Base-by-base conservation (phyloP, 805 yeast genomes). In the Saturnispora saitoi region DNA sequence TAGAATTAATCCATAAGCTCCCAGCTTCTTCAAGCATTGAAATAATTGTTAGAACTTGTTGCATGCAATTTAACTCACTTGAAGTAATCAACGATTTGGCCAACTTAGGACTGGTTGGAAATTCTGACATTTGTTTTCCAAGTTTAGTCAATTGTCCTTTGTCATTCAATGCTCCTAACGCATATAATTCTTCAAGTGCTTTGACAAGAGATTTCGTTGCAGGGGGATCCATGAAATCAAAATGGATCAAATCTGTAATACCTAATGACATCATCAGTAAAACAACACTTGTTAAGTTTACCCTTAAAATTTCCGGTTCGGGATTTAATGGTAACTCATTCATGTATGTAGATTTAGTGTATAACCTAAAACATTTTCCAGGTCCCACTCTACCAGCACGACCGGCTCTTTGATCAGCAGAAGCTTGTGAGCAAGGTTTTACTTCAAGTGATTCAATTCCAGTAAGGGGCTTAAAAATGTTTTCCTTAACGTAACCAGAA, bases 361-460 rank as follows among this genome's bases (percentile, higher is more conserved):
- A 93, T 20, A 93, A 68, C 34, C 99, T 65, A 59, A 84, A 93
- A 66, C 98, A 93, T 61, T 87, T 86, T 15, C 99, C 99, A 0
- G 98, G 96, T 1, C 95, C 90, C 7, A 95, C 89, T 70, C 99
- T 82, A 38, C 99, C 99, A 5, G 98, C 99, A 70, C 99, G 80
- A 62, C 99, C 99, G 1, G 96, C 90, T 59, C 99, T 73, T 67
- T 93, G 99, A 58, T 88, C 90, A 0, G 96, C 97, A 39, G 95
- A 89, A 0, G 99, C 99, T 59, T 82, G 81, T 0, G 98, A 90
- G 54, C 95, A 88, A 0, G 96, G 95, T 14, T 83, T 78, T 4
- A 93, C 89, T 42, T 83, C 78, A 51, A 93, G 72, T 31, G 90
- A 82, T 51, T 89, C 95, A 80, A 91, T 90, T 14, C 97, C 90